phyloP scores from a whole-genome alignment of 1,139 yeast genomes.

The Kodamaea anthophila region DNA sequence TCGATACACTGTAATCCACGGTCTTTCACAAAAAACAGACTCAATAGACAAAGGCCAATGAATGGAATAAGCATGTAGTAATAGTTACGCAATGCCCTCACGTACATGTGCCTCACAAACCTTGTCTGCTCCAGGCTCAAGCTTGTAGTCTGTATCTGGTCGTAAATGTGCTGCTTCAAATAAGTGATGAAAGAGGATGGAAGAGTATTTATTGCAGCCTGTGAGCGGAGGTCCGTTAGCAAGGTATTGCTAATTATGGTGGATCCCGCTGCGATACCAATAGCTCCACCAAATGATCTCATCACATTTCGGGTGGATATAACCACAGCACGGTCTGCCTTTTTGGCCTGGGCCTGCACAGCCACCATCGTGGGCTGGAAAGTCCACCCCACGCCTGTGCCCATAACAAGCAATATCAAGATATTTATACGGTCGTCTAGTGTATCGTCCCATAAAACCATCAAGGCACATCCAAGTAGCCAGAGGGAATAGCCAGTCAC shows the following conservation, averaged over 20 bases:
- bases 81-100: conserved; percentile 31
- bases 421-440: conserved; percentile 29
- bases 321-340: conserved; percentile 50
- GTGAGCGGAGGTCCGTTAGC: conserved; percentile 16
- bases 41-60: conserved; percentile 32
- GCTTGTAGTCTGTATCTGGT: conserved; percentile 1
- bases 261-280: conserved; percentile 43
- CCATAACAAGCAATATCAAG: conserved; percentile 35
- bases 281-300: conserved; percentile 50
- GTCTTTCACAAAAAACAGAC: conserved; percentile 33
- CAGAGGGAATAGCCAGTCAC: conserved; percentile 38
- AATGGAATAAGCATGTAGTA: conserved; percentile 40
- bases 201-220: conserved; percentile 6
- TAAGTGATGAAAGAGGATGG: conserved; percentile 13
- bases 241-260: conserved; percentile 38
- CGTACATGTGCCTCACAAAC: conserved; percentile 26
- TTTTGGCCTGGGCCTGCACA: conserved; percentile 45
- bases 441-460: conserved; percentile 27
- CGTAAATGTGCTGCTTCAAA: conserved; percentile 26
- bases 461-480: conserved; percentile 35
- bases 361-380: conserved; percentile 56
- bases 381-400: conserved; percentile 45
- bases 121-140: conserved; percentile 16
- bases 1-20: conserved; percentile 38
- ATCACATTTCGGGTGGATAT: conserved; percentile 49